phyloP scores from a whole-genome alignment of 306 rosid genomes.

The Hippophae tibetana region DNA sequence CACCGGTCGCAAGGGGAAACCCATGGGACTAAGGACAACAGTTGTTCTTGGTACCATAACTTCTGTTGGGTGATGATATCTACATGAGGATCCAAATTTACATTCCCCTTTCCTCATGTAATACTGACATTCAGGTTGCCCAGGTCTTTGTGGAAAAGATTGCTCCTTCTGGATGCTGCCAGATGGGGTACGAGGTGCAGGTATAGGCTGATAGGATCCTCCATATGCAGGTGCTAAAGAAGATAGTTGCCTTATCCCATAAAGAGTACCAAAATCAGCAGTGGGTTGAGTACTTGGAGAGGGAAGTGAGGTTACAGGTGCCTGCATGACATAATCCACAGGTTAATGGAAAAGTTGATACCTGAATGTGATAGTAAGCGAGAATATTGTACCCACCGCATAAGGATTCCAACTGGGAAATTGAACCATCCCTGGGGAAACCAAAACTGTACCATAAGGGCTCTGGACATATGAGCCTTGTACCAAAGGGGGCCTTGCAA shows the following conservation, averaged over 20 bases:
- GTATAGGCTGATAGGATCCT: conserved; percentile 50
- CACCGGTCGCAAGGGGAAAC: conserved; percentile 96
- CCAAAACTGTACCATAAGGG: conserved; percentile 67
- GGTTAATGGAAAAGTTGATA: conserved; percentile 19
- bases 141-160: conserved; percentile 84
- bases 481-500: conserved; percentile 75
- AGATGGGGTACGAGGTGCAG: conserved; percentile 37
- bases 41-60: conserved; percentile 36
- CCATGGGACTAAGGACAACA: conserved; percentile 52
- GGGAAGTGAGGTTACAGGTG: conserved; percentile 50
- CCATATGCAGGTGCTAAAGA: conserved; percentile 45
- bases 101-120: conserved; percentile 95
- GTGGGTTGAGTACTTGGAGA: conserved; percentile 55
- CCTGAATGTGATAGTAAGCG: conserved; percentile 16
- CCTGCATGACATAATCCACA: conserved; percentile 40
- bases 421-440: conserved; percentile 79
- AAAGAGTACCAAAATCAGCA: conserved; percentile 50
- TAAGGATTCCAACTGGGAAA: conserved; percentile 72
- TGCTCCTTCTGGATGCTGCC: conserved; percentile 63
- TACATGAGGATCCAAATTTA: conserved; percentile 91
- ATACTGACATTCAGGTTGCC: conserved; percentile 83
- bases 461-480: conserved; percentile 63
- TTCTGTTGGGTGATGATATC: conserved; percentile 92
- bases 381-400: conserved; percentile 44
- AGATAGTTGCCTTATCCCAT: conserved; percentile 56